Conservation (phyloP, 1,284 basidiomycete species). For the Cutaneotrichosporon dermatis region DNA sequence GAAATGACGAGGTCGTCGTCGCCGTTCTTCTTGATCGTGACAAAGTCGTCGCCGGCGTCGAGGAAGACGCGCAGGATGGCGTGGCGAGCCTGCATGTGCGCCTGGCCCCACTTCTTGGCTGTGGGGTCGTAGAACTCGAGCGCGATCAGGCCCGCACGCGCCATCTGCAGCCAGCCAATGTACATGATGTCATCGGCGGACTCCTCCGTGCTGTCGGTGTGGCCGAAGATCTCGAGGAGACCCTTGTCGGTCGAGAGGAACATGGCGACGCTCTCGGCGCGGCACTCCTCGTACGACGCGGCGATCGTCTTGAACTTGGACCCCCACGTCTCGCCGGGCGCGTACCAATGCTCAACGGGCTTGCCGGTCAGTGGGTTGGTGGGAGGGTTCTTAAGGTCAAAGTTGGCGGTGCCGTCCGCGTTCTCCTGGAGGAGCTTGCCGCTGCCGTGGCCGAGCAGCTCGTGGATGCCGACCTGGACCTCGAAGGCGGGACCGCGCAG, state of each 20-base stretch:
- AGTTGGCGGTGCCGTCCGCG: constrained; percentile 17
- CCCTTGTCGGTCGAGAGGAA: constrained; percentile 15
- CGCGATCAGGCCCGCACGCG: constrained; percentile 69
- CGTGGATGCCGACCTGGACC: constrained; percentile 24
- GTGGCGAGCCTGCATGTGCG: constrained; percentile 66
- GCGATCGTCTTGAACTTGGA: constrained; percentile 14
- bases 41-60: constrained; percentile 14
- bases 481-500: constrained; percentile 21
- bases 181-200: constrained; percentile 60
- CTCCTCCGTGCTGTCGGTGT: constrained; percentile 15
- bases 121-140: constrained; percentile 77
- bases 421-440: constrained; percentile 20
- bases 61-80: constrained; percentile 17
- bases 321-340: constrained; percentile 20
- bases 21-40: constrained; percentile 7
- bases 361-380: constrained; percentile 17
- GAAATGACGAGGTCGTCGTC: constrained; percentile 16
- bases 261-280: constrained; percentile 20
- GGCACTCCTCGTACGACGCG: constrained; percentile 20
- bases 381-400: constrained; percentile 14
- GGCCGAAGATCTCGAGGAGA: constrained; percentile 18
- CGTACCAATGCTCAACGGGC: constrained; percentile 20
- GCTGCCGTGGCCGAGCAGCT: constrained; percentile 21
- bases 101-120: constrained; percentile 76
- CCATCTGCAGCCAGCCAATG: constrained; percentile 76